A percentile compares a stretch with the other conserved stretches of the same genome.
Conservation (phyloP, 441 rosid species). For the Gossypium aridum region DNA sequence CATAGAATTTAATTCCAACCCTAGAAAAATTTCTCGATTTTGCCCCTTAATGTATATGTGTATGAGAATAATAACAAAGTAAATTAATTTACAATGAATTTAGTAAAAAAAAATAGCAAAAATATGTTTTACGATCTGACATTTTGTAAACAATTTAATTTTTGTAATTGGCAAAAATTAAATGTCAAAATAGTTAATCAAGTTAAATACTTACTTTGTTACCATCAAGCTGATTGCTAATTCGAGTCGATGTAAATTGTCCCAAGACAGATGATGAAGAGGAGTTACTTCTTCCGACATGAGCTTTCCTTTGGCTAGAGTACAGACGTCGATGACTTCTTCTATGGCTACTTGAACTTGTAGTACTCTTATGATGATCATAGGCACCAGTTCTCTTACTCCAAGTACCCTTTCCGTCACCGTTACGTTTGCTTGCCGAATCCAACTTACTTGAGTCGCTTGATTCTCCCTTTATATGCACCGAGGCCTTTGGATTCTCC, state of each 20-base stretch:
- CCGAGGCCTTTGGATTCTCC: constrained; percentile 40
- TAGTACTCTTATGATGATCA: not conserved
- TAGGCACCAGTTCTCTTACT: not conserved
- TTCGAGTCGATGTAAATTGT: not conserved
- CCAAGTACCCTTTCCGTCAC: not conserved
- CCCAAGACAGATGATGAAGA: not conserved
- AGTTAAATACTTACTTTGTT: constrained; percentile 12
- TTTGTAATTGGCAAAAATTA: too few species aligned
- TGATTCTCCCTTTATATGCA: not conserved
- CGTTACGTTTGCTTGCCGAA: not conserved
- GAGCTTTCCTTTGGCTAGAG: constrained; percentile 5
- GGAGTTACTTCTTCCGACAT: constrained; percentile 6
- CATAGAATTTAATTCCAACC: too few species aligned
- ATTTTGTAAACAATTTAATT: too few species aligned
- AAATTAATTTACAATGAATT: too few species aligned
- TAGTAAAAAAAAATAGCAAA: too few species aligned
- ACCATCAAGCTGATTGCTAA: not conserved
- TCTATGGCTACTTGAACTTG: not conserved
- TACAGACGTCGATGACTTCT: constrained; percentile 1
- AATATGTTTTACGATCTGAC: too few species aligned
- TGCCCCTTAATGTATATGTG: too few species aligned
- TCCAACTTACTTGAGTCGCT: not conserved
- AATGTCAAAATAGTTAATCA: not conserved
- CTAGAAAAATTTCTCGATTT: too few species aligned
- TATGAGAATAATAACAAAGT: too few species aligned